A percentile compares a stretch with the other conserved stretches of the same genome.
Evolutionary conservation across 179 eudicot genomes (phyloP).

Genomic region (Silene vulgaris): DNA sequence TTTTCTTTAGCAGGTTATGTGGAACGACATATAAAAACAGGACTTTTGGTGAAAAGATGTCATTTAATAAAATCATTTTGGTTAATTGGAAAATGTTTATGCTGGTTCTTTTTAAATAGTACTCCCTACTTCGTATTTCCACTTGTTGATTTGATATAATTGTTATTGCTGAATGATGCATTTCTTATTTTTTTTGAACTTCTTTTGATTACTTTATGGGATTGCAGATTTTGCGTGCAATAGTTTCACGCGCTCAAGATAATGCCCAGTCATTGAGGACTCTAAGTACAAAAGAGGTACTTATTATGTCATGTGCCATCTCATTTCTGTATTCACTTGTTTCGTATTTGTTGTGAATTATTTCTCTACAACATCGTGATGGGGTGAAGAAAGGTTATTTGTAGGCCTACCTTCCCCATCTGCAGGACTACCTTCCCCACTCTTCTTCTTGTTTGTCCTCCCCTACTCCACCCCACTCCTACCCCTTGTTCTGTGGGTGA

Average conservation of each 20-base stretch:
- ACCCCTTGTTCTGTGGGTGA: neutral
- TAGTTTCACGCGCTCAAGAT: constrained; percentile 71
- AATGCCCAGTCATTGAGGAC: constrained; percentile 55
- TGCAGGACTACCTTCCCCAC: neutral
- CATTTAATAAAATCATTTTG: neutral
- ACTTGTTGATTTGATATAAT: neutral
- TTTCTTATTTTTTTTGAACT: neutral
- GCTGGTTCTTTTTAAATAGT: neutral
- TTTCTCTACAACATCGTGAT: neutral
- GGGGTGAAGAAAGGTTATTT: neutral
- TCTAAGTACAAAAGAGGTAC: constrained; percentile 91
- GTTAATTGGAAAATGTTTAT: neutral
- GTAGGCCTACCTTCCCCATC: neutral
- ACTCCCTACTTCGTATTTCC: neutral
- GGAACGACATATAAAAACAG: neutral
- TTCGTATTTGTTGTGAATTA: neutral
- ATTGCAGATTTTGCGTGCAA: constrained; percentile 69
- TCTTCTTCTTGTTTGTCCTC: neutral
- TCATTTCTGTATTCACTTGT: neutral
- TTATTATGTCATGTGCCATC: constrained; percentile 1
- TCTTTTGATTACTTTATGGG: constrained; percentile 11
- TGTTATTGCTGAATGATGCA: neutral
- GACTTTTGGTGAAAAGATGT: neutral
- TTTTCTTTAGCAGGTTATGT: neutral
- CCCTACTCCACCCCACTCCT: neutral